A percentile compares a stretch with the other conserved stretches of the same genome.
phyloP scores from a whole-genome alignment of 2,329 filamentous ascomycete genomes.

The Fusarium sp. region DNA sequence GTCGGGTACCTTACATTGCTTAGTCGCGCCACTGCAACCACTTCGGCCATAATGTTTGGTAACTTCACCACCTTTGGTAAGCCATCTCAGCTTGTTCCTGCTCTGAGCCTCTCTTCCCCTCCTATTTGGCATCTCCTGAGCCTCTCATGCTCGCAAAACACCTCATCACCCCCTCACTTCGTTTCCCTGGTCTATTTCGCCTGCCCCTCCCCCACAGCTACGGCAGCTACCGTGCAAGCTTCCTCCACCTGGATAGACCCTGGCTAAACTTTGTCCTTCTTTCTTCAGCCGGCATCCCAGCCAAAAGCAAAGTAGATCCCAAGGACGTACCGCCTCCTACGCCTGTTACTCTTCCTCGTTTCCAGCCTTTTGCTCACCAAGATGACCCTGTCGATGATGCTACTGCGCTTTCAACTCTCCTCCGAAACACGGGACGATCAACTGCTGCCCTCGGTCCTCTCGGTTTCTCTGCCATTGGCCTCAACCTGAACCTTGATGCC shows the following conservation, averaged over 20 bases:
- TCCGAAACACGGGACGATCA: conserved; percentile 67
- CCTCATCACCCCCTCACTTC: conserved; percentile 38
- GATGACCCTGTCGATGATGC: conserved; percentile 47
- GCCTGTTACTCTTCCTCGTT: conserved; percentile 63
- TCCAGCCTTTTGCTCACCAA: conserved; percentile 54
- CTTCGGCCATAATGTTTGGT: conserved; percentile 57
- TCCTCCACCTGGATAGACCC: conserved; percentile 33
- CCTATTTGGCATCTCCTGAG: neutral
- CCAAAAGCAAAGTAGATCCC: conserved; percentile 54
- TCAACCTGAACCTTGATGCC: conserved; percentile 66
- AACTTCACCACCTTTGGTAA: conserved; percentile 56
- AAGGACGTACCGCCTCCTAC: conserved; percentile 69
- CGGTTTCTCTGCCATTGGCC: conserved; percentile 68
- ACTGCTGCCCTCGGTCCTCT: conserved; percentile 51
- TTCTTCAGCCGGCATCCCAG: conserved; percentile 46
- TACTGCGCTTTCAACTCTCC: conserved; percentile 60
- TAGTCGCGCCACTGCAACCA: conserved; percentile 37
- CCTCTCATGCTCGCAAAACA: conserved; percentile 31
- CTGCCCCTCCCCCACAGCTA: conserved; percentile 29
- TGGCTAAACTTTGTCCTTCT: conserved; percentile 35
- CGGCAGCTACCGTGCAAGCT: conserved; percentile 17
- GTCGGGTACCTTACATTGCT: conserved; percentile 28
- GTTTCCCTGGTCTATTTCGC: conserved; percentile 12
- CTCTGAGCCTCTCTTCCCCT: neutral
- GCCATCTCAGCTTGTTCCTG: conserved; percentile 25